Evolutionary conservation across 108 stramenopile genomes (phyloP).

Genomic region (Nitzschia sp.): DNA sequence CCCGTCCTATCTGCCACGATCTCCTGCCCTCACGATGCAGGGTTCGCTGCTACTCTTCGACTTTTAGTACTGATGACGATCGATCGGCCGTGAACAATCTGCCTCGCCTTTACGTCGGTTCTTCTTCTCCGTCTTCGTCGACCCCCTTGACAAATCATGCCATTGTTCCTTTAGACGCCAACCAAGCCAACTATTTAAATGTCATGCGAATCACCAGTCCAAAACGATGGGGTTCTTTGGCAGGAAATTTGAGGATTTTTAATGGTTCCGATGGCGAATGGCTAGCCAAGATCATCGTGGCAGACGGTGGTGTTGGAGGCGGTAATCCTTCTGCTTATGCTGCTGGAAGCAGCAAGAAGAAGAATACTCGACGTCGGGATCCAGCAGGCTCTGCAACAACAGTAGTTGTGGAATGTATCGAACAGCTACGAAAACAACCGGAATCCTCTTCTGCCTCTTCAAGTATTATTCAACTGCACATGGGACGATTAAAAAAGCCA

Average conservation of each 20-base stretch:
- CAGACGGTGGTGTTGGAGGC: neutral
- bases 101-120: conserved; percentile 1
- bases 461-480: conserved; percentile 43
- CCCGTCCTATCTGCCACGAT: no score
- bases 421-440: conserved; percentile 43
- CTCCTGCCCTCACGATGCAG: no score
- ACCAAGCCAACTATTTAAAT: conserved; percentile 77
- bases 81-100: no score
- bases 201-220: conserved; percentile 70
- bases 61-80: no score
- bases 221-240: conserved; percentile 39
- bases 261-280: conserved; percentile 80
- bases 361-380: conserved; percentile 18
- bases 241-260: conserved; percentile 61
- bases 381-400: conserved; percentile 17
- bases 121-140: neutral
- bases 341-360: conserved; percentile 11
- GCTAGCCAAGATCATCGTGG: conserved; percentile 55
- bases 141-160: conserved; percentile 1
- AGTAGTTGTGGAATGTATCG: conserved; percentile 52
- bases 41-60: no score
- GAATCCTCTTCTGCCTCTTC: neutral
- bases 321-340: neutral
- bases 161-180: conserved; percentile 37
- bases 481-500: conserved; percentile 62